Conservation (phyloP, 1,139 yeast species). For the Candida frijolesensis region DNA sequence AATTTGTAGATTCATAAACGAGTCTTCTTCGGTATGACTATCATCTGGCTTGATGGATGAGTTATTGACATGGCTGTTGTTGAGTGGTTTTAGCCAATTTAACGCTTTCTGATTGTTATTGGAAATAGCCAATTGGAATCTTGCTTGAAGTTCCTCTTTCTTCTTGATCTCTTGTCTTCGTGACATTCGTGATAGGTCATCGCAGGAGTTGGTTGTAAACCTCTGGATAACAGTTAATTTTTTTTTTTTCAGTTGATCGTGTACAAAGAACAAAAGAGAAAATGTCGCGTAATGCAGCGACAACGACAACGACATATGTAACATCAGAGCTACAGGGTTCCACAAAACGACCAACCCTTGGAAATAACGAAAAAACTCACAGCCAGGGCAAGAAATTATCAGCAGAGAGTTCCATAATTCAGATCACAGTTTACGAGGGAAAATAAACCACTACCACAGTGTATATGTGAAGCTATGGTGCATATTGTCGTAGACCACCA, state of each 20-base stretch:
- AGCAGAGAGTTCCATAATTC: no score
- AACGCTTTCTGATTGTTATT: constrained; percentile 38
- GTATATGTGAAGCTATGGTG: neutral
- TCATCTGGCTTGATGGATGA: constrained; percentile 1
- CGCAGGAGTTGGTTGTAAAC: neutral
- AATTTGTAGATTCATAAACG: constrained; percentile 45
- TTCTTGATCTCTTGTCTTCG: constrained; percentile 46
- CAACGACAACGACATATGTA: no score
- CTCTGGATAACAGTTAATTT: no score
- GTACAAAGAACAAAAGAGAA: neutral
- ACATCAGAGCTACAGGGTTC: no score
- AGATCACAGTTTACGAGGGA: neutral
- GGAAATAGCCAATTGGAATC: constrained; percentile 46
- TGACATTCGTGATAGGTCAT: constrained; percentile 19
- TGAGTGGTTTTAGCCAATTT: constrained; percentile 42
- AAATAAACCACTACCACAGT: neutral
- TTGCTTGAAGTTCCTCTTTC: constrained; percentile 52
- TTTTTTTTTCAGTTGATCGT: neutral
- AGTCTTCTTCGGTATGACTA: constrained; percentile 10
- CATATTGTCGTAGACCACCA: constrained; percentile 16
- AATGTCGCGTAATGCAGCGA: no score
- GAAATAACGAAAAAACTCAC: no score
- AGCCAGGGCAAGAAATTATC: no score
- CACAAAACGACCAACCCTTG: no score
- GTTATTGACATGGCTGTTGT: neutral